Conservation (phyloP, 257 asterid genomes). For the Solanum boliviense region DNA sequence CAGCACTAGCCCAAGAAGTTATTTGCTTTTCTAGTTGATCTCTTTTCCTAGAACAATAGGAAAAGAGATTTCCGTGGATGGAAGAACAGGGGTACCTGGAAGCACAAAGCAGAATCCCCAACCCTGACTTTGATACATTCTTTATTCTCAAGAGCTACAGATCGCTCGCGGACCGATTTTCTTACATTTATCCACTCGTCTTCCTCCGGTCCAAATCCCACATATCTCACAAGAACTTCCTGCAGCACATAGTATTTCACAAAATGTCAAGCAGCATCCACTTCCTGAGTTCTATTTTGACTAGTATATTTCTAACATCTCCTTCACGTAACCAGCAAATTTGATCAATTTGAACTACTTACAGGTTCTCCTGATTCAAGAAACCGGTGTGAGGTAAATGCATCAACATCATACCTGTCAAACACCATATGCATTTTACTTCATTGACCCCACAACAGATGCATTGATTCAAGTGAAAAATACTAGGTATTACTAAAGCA, state of each 20-base stretch:
- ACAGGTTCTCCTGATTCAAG: conserved; percentile 59
- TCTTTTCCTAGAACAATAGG: background rate
- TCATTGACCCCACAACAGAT: background rate
- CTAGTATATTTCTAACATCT: background rate
- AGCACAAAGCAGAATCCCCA: conserved; percentile 79
- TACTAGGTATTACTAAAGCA: background rate
- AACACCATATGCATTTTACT: background rate
- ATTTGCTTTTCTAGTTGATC: background rate
- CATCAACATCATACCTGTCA: conserved; percentile 82
- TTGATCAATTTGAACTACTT: conserved; percentile 29
- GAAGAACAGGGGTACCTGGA: conserved; percentile 50
- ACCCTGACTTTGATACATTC: conserved; percentile 61
- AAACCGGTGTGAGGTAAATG: conserved; percentile 58
- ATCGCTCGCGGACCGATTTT: conserved; percentile 58
- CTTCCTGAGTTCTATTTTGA: background rate
- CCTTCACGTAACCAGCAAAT: background rate
- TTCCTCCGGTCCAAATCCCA: conserved; percentile 71
- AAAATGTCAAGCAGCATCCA: conserved; percentile 1
- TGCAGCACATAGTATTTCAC: conserved; percentile 21
- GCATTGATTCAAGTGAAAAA: background rate
- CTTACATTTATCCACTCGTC: conserved; percentile 75
- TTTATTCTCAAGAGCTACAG: conserved; percentile 60
- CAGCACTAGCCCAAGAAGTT: background rate
- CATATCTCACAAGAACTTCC: conserved; percentile 75
- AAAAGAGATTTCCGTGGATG: background rate